Base-by-base conservation (phyloP, 169 alveolate species). In the Plasmodium adleri region DNA sequence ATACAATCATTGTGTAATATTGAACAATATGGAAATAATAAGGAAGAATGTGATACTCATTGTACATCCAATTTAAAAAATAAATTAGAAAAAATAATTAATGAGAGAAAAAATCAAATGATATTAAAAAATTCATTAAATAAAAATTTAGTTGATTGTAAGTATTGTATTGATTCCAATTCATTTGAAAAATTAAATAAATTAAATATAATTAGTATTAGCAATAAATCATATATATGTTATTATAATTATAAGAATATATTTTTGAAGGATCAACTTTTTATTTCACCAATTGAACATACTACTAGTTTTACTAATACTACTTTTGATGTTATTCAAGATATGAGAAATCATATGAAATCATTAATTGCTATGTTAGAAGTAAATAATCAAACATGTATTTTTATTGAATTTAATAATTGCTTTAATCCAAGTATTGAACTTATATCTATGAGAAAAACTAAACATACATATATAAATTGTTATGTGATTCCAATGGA, bases 321-420 rank as follows among this genome's bases (percentile, higher is more conserved):
- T 22, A 26, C 71, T 86, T 59, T 86, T 60, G 92, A 86, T 28
- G 72, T 74, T 32, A 63, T 86, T 50, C 67, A 59, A 70, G 92
- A 86, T 49, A 86, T 86, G 67, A 49, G 92, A 13, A 86, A 86
- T 72, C 88, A 86, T 54, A 86, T 86, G 92, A 86, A 86, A 66
- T 86, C 92, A 39, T 43, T 86, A 86, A 86, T 71, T 59, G 92
- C 88, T 7, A 86, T 86, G 92, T 22, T 86, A 52, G 92, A 86
- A 56, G 78, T 22, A 86, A 45, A 58, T 32, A 86, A 86, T 59
- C 49, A 86, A 39, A 86, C 92, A 54, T 86, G 92, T 52, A 72
- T 86, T 47, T 86, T 86, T 72, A 58, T 86, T n/a, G 92, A 86
- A 86, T 86, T 86, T 49, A 86, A 86, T 86, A 86, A 86, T 26